Evolutionary conservation across 2,329 filamentous ascomycete genomes (phyloP).

Genomic region (Lecanicillium sp.): DNA sequence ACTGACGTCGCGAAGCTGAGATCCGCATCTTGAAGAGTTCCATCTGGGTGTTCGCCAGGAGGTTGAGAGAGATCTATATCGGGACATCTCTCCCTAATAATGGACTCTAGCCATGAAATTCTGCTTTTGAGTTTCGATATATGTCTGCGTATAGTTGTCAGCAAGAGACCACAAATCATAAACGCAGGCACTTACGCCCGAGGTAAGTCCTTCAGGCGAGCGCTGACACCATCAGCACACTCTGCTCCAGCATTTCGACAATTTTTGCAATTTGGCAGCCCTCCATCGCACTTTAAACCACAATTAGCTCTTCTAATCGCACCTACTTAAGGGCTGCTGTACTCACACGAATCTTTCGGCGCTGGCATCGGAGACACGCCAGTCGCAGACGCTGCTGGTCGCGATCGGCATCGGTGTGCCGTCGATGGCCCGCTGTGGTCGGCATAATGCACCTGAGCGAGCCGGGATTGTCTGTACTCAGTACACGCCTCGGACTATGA

Average conservation of each 20-base stretch:
- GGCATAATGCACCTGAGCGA: not conserved
- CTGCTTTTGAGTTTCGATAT: slow-evolving; percentile 30
- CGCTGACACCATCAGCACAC: slow-evolving; percentile 37
- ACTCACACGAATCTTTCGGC: slow-evolving; percentile 40
- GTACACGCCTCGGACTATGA: too few species aligned
- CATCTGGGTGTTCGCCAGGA: not conserved
- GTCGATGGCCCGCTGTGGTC: slow-evolving; percentile 4
- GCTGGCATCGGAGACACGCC: slow-evolving; percentile 32
- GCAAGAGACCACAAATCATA: not conserved
- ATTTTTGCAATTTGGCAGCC: slow-evolving; percentile 31
- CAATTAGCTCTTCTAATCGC: not conserved
- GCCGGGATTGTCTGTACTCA: too few species aligned
- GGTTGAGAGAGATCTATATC: slow-evolving; percentile 27
- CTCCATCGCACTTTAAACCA: slow-evolving; percentile 33
- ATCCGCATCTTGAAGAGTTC: too few species aligned
- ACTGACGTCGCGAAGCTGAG: too few species aligned
- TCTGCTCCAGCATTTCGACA: slow-evolving; percentile 32
- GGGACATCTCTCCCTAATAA: slow-evolving; percentile 32
- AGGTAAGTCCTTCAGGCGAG: slow-evolving; percentile 29
- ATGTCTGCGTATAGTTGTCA: not conserved
- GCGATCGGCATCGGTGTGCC: slow-evolving; percentile 12
- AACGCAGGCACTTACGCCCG: slow-evolving; percentile 27
- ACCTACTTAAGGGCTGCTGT: not conserved
- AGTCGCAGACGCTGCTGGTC: slow-evolving; percentile 21
- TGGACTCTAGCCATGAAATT: slow-evolving; percentile 37